Percentiles rank a stretch among this genome's conserved stretches.
Conservation (phyloP, 768 basidiomycete genomes). For the Leccinum sublutescens region DNA sequence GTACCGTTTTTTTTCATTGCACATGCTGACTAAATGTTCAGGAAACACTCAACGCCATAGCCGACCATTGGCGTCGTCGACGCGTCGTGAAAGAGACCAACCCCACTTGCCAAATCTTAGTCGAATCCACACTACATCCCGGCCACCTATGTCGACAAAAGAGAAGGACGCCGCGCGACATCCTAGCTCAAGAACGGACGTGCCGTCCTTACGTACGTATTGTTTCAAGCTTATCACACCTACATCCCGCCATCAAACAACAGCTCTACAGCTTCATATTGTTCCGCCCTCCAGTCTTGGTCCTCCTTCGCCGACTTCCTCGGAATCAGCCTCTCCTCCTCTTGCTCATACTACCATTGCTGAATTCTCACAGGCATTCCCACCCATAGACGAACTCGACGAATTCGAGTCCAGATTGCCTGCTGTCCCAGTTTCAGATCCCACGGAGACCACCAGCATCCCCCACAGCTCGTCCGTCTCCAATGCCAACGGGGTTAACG, state of each 20-base stretch:
- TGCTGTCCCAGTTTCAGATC: constrained; percentile 44
- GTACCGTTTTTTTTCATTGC: no score
- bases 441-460: constrained; percentile 33
- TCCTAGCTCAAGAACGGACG: no score
- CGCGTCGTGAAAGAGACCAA: no score
- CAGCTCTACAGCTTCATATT: constrained; percentile 40
- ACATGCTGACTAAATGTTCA: no score
- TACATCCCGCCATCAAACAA: constrained; percentile 22
- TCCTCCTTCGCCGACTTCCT: constrained; percentile 73
- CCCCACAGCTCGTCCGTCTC: constrained; percentile 21
- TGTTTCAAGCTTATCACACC: no score
- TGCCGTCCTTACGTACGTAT: no score
- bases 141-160: no score
- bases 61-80: no score
- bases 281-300: constrained; percentile 71
- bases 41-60: no score
- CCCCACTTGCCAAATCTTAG: no score
- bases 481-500: constrained; percentile 32
- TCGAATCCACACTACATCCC: no score
- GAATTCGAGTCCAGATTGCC: constrained; percentile 51
- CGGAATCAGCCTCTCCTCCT: constrained; percentile 62
- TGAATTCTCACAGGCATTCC: constrained; percentile 67
- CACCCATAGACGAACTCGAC: constrained; percentile 74
- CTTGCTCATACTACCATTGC: constrained; percentile 41
- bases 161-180: no score